Evolutionary conservation across 177 flowering plant species (phyloP), one percentile per base, ranked within the genome.

Genomic region (Vitis hybrid): DNA sequence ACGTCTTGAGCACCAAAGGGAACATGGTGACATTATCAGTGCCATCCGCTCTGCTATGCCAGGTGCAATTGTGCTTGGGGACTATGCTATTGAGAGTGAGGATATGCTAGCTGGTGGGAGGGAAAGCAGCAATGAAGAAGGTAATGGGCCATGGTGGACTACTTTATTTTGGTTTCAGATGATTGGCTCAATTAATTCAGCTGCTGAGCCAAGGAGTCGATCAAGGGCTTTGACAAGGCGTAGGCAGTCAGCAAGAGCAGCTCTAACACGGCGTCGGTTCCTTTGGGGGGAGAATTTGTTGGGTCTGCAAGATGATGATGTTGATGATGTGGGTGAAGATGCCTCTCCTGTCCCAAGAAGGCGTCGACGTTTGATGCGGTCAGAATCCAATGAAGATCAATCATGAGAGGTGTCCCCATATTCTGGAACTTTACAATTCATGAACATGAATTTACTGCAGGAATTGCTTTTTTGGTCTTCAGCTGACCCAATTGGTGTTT

Each of bases 211-310:
- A 14, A 85, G 96, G 68, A 77, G 80, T 11, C 71, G 86, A 52
- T 81, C 91, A 12, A 86, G 98, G 77, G 74, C 83, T 14, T 85
- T 86, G 86, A 69, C 86, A 65, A 86, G 97, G 78, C 85, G 88
- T 73, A 79, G 87, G 0, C 90, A 91, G 4, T 27, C 85, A 7
- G 56, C 83, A n/a, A 87, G 78, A n/a, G 72, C 81, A 17, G 75
- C 78, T 64, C 65, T 79, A 32, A 73, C 93, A 14, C 82, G 84
- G 27, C 88, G 90, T 0, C 80, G 96, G 17, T 77, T 78, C 72
- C 84, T 86, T 15, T 94, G 98, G 98, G 98, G 97, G 13, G 96
- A 89, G 82, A 92, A 89, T 74, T 73, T 89, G 46, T 74, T 92
- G 84, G 97, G 92, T 54, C 64, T 90, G 61, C 91, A 82, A 58